These are phyloP conservation scores for Coleophoma cylindrospora DNA, from an alignment of 2,329 filamentous ascomycete species.

Conservation along the genomic window DNA sequence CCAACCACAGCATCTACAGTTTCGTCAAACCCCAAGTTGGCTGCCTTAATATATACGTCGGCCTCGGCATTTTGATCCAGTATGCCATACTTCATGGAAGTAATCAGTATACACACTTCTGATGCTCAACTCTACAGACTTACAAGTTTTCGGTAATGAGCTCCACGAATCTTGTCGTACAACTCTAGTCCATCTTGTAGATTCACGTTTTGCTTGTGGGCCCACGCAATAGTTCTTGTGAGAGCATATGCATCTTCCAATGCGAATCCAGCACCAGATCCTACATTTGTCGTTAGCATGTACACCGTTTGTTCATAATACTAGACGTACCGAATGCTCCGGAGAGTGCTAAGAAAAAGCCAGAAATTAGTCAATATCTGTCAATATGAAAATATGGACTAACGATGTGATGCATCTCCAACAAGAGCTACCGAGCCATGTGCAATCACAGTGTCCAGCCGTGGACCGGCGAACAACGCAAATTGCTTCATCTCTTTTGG, in stretches of 20 bases:
- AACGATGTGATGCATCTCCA: constrained; percentile 1
- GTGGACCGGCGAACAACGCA: not conserved
- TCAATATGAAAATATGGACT: not conserved
- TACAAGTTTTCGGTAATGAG: constrained; percentile 1
- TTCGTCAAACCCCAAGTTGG: not conserved
- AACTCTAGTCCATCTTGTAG: not conserved
- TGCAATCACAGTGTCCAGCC: not conserved
- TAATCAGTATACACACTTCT: not conserved
- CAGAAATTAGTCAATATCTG: not conserved
- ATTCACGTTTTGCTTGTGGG: not conserved
- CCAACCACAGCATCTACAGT: not conserved
- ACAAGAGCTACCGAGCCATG: constrained; percentile 1
- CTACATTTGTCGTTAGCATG: not conserved
- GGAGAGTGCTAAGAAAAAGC: not conserved
- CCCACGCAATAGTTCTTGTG: not conserved
- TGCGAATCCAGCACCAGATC: not conserved
- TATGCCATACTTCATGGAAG: not conserved
- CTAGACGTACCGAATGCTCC: not conserved
- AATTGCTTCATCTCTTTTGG: constrained; percentile 1
- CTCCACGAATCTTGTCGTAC: constrained; percentile 1
- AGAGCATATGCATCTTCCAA: constrained; percentile 1
- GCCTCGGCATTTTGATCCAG: not conserved
- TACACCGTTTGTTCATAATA: not conserved
- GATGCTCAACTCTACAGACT: not conserved
- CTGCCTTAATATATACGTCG: not conserved